Base-by-base conservation (phyloP, 2,329 filamentous ascomycete genomes). In the Eutypa lata region DNA sequence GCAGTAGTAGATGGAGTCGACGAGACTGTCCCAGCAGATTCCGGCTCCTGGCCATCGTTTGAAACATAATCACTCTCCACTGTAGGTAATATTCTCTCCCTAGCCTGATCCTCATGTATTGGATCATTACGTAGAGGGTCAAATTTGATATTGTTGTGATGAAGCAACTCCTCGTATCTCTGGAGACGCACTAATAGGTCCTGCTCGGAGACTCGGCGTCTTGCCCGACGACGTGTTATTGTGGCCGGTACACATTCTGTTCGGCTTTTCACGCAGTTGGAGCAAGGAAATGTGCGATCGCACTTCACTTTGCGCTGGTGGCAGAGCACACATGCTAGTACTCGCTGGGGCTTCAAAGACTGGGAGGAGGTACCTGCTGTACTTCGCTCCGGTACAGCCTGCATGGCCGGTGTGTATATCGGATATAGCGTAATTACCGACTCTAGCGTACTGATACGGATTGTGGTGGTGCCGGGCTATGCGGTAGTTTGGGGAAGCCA, bases 251-350 rank as follows among this genome's bases (percentile, higher is more conserved):
- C 60, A 53, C 80, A 87, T 43, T 78, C 67, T 0, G 63, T 65
- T 0, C 67, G 59, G 11, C 72, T 64, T 50, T 73, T 78, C 35
- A 72, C 59, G 59, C 84, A 87, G 50, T 78, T 78, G 2, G 73
- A 63, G 60, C 84, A 88, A 2, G 83, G 84, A 56, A 78, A 78
- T 21, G 70, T 75, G 53, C 81, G 79, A 59, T 86, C 77, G 65
- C 84, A 88, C 55, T 80, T 84, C 37, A 87, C 72, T 62, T 87
- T 87, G 48, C 83, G 79, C 58, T 84, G 82, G 61, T 88, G 83
- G 57, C 86, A 90, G 1, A 78, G 73, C 1, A 83, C 68, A 58
- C 86, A 89, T 1, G 75, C 70, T 3, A 74, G 62, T 3, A 73
- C 62, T 10, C 69, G 65, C 18, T 61, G 59, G 1, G 67, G 40